A percentile compares a stretch with the other conserved stretches of the same genome.
Conservation (phyloP, 805 yeast species). For the Ogataea neopini region DNA sequence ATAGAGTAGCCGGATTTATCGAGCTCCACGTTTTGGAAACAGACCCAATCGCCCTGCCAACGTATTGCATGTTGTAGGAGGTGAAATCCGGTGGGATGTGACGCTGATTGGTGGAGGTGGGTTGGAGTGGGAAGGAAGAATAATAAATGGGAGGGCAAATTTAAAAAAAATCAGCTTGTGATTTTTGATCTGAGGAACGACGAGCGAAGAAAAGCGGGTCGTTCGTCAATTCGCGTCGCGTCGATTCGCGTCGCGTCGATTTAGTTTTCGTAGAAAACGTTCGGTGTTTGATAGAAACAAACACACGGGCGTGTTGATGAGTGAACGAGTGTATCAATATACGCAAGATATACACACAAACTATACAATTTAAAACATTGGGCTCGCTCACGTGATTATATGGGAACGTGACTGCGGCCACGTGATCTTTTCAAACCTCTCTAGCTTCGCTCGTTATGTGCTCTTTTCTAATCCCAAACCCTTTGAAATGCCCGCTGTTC, state of each 20-base stretch:
- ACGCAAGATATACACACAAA: no score
- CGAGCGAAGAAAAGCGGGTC: background rate
- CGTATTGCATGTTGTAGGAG: conserved; percentile 76
- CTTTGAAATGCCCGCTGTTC: conserved; percentile 59
- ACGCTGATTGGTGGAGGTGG: background rate
- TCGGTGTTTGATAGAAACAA: no score
- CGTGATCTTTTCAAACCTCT: no score
- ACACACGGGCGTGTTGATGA: no score
- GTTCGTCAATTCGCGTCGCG: background rate
- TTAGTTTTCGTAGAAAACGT: no score
- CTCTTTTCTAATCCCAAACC: conserved; percentile 40
- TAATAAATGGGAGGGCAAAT: conserved; percentile 1
- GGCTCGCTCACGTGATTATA: no score
- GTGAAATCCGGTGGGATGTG: background rate
- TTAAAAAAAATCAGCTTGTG: background rate
- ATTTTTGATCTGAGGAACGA: background rate
- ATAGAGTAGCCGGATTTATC: conserved; percentile 90
- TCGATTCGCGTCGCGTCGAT: no score
- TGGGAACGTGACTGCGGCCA: background rate
- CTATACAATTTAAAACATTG: no score
- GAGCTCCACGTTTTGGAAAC: conserved; percentile 98
- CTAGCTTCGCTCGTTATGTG: no score
- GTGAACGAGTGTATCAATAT: no score
- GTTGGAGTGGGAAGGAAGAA: background rate
- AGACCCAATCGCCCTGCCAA: conserved; percentile 91